Percentiles rank a stretch among this genome's conserved stretches.
These are phyloP conservation scores for Cyberlindnera americana DNA, from an alignment of 805 yeast genomes.

Conservation along the genomic window DNA sequence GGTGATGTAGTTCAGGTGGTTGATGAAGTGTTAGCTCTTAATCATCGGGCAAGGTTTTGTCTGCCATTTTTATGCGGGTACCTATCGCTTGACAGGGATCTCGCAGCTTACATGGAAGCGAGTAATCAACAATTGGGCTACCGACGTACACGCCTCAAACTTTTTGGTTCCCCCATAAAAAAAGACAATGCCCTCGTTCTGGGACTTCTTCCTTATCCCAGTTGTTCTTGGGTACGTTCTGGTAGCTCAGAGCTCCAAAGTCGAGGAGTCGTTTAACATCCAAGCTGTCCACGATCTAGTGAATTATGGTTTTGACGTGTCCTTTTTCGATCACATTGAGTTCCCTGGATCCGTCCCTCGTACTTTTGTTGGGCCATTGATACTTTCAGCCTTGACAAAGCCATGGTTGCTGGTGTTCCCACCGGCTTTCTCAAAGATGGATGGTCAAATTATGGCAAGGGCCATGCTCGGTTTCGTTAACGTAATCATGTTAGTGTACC, in stretches of 20 bases:
- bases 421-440: conserved; percentile 37
- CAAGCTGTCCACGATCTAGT: conserved; percentile 87
- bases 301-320: conserved; percentile 49
- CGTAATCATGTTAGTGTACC: conserved; percentile 44
- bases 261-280: conserved; percentile 88
- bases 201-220: conserved; percentile 37
- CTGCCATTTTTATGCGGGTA: conserved; percentile 1
- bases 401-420: conserved; percentile 29
- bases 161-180: too few species aligned
- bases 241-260: conserved; percentile 81
- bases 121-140: not conserved
- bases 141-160: too few species aligned
- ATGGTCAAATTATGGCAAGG: conserved; percentile 54
- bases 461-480: conserved; percentile 61
- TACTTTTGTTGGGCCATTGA: conserved; percentile 69
- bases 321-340: conserved; percentile 62
- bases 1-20: too few species aligned
- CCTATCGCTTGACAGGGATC: not conserved
- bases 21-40: too few species aligned
- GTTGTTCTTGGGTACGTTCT: conserved; percentile 47
- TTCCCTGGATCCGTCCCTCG: conserved; percentile 93
- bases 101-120: not conserved
- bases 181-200: conserved; percentile 23
- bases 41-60: too few species aligned
- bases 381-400: conserved; percentile 45